Percentiles rank a stretch among this genome's conserved stretches.
Conservation (phyloP, 2,329 filamentous ascomycete genomes). For the Waltergamsia citrina region DNA sequence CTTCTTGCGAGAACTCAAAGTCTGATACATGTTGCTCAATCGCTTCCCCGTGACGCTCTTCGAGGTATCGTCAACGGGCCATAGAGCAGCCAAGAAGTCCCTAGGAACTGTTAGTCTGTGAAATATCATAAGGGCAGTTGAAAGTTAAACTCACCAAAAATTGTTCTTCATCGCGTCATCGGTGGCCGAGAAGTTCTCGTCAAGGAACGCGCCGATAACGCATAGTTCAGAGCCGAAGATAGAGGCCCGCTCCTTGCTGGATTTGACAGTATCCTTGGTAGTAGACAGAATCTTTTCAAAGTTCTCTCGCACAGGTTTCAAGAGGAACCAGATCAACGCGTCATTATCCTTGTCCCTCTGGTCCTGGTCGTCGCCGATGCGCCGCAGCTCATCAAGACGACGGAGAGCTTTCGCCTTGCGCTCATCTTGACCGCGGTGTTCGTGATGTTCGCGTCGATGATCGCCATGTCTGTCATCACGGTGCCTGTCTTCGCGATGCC, state of each 20-base stretch:
- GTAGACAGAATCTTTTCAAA: conserved; percentile 50
- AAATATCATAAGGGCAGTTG: neutral
- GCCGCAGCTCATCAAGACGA: conserved; percentile 31
- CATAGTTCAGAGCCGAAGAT: conserved; percentile 53
- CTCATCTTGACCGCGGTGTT: conserved; percentile 25
- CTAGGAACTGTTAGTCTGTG: too few relatives aligned
- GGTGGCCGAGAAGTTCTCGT: conserved; percentile 31
- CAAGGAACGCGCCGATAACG: conserved; percentile 53
- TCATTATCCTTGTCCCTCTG: conserved; percentile 34
- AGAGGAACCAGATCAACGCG: conserved; percentile 35
- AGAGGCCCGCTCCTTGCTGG: conserved; percentile 50
- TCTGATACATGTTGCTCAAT: conserved; percentile 34
- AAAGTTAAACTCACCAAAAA: conserved; percentile 32
- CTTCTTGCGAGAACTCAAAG: conserved; percentile 15
- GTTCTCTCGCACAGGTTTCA: conserved; percentile 51
- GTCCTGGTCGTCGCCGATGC: conserved; percentile 39
- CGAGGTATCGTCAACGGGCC: conserved; percentile 35
- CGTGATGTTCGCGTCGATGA: conserved; percentile 12
- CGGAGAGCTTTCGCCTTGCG: conserved; percentile 28
- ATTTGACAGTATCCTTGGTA: conserved; percentile 52
- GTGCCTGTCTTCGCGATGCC: conserved; percentile 7
- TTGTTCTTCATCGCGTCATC: conserved; percentile 34
- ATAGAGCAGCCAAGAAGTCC: conserved; percentile 34
- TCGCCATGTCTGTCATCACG: conserved; percentile 8
- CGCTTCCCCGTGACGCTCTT: conserved; percentile 32